Base-by-base conservation (phyloP, 2,329 filamentous ascomycete genomes). In the Trichoderma sp. region DNA sequence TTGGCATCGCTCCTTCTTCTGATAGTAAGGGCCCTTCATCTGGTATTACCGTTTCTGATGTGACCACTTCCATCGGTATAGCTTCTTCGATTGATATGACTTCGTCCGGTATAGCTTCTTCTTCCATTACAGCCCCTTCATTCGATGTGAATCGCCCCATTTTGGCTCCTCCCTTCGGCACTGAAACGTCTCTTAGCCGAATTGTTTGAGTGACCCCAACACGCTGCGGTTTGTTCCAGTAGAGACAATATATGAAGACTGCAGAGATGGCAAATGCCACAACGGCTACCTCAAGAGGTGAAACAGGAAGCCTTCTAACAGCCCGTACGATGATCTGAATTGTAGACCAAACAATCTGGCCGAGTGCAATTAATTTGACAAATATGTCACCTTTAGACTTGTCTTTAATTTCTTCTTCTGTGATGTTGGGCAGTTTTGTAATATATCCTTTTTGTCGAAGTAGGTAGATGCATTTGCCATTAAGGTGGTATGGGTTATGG, bases 381-480 rank as follows among this genome's bases (percentile, higher is more conserved):
- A 61, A 11, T 0, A 6, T 1, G 6, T 69, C 56, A 3, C n/a
- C 14, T 6, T 69, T 61, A 0, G 56, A 61, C 12, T 11, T 58
- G 56, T 69, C 66, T 4, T 61, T n/a, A 3, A 69, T 28, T 3
- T 69, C 66, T 8, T 12, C 56, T 1, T 6, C 9, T 5, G 26
- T 18, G 0, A 69, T 26, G 7, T n/a, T 8, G 2, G 56, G 66
- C 12, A 61, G 3, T 3, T 5, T 24, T 18, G 14, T 0, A 2
- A 68, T n/a, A 11, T 34, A 1, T 6, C 14, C 21, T 14, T 3
- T 6, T 0, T 1, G 1, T 61, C 56, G 36, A 26, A 69, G 65
- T 1, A 1, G 2, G 14, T 3, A 2, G 4, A 57, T 4, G 1
- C 5, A 1, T 1, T 2, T 1, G 3, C 6, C 30, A n/a, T 18